phyloP scores from a whole-genome alignment of 306 rosid genomes.

The barrel medic (Medicago truncatula) region MtrunA17r5.0-ANR NC_053048.1:2441001-2441500 shows the following conservation, averaged over 20 bases:
- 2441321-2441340: slow-evolving; percentile 28
- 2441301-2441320: slow-evolving; percentile 48
- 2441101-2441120: not conserved
- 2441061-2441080: no score
- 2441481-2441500: slow-evolving; percentile 1
- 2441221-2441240: slow-evolving; percentile 30
- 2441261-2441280: slow-evolving; percentile 28
- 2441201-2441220: slow-evolving; percentile 15
- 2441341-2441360: slow-evolving; percentile 18
- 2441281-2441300: slow-evolving; percentile 26
- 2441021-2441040: no score
- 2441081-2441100: no score
- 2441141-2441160: not conserved
- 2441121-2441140: not conserved
- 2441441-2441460: slow-evolving; percentile 11
- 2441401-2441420: slow-evolving; percentile 23
- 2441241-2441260: slow-evolving; percentile 5
- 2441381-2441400: slow-evolving; percentile 33
- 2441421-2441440: slow-evolving; percentile 16
- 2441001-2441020: no score
- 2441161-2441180: slow-evolving; percentile 2
- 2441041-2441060: no score
- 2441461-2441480: not conserved
- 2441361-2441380: slow-evolving; percentile 28
- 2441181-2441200: not conserved